phyloP scores from a whole-genome alignment of 805 yeast species.

The Cyberlindnera nakhonratchasimensis region DNA sequence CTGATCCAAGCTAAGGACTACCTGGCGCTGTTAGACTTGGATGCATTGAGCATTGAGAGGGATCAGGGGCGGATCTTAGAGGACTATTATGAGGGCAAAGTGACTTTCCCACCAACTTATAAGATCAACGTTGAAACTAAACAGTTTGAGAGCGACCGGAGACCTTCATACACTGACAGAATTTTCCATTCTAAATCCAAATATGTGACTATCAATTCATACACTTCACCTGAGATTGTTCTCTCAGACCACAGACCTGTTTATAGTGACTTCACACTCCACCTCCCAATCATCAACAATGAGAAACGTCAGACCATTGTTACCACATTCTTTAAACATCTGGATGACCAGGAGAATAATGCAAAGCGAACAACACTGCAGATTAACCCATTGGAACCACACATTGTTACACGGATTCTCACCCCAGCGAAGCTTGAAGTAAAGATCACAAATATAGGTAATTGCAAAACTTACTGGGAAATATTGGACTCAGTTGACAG shows the following conservation, averaged over 20 bases:
- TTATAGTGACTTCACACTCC: conserved; percentile 32
- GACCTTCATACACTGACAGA: conserved; percentile 61
- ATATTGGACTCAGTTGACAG: conserved; percentile 32
- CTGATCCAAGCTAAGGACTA: conserved; percentile 31
- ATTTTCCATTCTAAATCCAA: conserved; percentile 38
- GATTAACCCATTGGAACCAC: conserved; percentile 35
- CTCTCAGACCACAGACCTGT: conserved; percentile 61
- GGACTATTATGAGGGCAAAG: conserved; percentile 46
- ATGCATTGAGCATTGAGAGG: conserved; percentile 39
- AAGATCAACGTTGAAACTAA: conserved; percentile 32
- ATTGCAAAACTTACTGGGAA: conserved; percentile 37
- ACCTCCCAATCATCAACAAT: conserved; percentile 36
- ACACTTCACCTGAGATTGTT: conserved; percentile 23
- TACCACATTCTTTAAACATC: conserved; percentile 35
- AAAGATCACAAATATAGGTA: conserved; percentile 35
- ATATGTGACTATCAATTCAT: conserved; percentile 28
- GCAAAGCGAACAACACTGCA: conserved; percentile 38
- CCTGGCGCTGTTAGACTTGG: conserved; percentile 38
- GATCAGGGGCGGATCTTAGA: conserved; percentile 34
- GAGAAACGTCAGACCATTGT: conserved; percentile 34
- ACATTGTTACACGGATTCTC: conserved; percentile 23
- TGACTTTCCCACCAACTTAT: conserved; percentile 53
- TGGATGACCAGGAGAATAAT: conserved; percentile 43
- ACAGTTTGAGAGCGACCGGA: conserved; percentile 34
- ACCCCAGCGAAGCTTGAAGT: conserved; percentile 26